Percentiles rank a stretch among this genome's conserved stretches.
Evolutionary conservation across 2,329 filamentous ascomycete species (phyloP).

Genomic region (Lasiodiplodia sp.): DNA sequence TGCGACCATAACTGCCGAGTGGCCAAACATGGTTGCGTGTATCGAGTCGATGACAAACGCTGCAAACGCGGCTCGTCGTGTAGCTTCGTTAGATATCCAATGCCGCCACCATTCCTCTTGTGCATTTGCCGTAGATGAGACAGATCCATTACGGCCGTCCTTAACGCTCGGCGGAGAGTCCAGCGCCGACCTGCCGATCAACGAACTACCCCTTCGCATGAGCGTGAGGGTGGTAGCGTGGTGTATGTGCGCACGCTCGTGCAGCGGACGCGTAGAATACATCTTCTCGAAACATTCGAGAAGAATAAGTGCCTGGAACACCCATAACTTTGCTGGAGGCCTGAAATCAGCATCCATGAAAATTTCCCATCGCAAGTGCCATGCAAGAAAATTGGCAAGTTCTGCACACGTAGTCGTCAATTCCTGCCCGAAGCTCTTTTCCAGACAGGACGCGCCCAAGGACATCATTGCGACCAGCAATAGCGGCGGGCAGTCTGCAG

Average conservation of each 20-base stretch:
- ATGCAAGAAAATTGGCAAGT: slow-evolving; percentile 87
- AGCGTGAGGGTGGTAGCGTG: slow-evolving; percentile 94
- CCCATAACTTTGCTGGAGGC: slow-evolving; percentile 92
- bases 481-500: slow-evolving; percentile 84
- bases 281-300: slow-evolving; percentile 97
- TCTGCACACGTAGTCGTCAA: slow-evolving; percentile 79
- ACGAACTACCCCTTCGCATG: slow-evolving; percentile 90
- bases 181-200: slow-evolving; percentile 83
- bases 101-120: slow-evolving; percentile 93
- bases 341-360: slow-evolving; percentile 91
- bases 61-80: slow-evolving; percentile 85
- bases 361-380: slow-evolving; percentile 94
- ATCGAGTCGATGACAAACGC: slow-evolving; percentile 96
- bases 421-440: slow-evolving; percentile 78
- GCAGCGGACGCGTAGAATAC: slow-evolving; percentile 89
- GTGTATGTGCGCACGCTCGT: slow-evolving; percentile 95
- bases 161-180: slow-evolving; percentile 82
- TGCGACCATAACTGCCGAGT: slow-evolving; percentile 95
- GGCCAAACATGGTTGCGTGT: slow-evolving; percentile 97
- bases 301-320: slow-evolving; percentile 89
- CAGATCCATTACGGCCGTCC: slow-evolving; percentile 62
- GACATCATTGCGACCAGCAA: slow-evolving; percentile 89
- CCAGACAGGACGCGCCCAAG: slow-evolving; percentile 88
- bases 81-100: slow-evolving; percentile 95
- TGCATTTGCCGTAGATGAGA: slow-evolving; percentile 62